A percentile compares a stretch with the other conserved stretches of the same genome.
phyloP scores from a whole-genome alignment of 129 eudicot species.

The Centella asiatica region DNA sequence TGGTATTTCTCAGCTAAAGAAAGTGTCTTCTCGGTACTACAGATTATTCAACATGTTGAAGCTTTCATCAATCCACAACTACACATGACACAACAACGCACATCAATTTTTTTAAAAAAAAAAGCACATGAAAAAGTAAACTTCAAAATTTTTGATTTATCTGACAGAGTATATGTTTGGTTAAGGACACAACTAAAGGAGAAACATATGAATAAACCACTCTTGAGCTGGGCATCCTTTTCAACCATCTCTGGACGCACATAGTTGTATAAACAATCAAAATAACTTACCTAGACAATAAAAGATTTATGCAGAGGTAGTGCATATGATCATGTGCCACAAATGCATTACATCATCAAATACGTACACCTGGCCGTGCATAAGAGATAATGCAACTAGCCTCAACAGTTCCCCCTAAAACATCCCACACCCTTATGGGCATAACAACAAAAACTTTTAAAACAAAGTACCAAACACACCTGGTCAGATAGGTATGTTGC shows the following conservation, averaged over 20 bases:
- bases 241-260: neutral
- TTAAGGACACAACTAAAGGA: neutral
- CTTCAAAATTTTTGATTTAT: no score
- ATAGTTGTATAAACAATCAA: neutral
- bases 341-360: neutral
- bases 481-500: slow-evolving; percentile 80
- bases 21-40: neutral
- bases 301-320: no score
- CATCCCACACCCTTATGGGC: no score
- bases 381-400: no score
- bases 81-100: no score
- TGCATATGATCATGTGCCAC: no score
- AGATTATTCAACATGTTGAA: neutral
- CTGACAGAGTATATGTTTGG: no score
- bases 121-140: no score
- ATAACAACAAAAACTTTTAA: neutral
- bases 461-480: slow-evolving; percentile 30
- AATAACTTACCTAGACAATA: no score
- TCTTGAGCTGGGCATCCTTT: neutral
- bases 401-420: no score
- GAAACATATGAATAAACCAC: neutral
- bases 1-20: neutral
- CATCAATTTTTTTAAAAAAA: no score
- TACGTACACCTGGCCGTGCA: slow-evolving; percentile 4
- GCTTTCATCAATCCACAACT: no score